These are phyloP conservation scores for Spiromastix sp. DNA, from an alignment of 2,329 filamentous ascomycete species.

Conservation along the genomic window DNA sequence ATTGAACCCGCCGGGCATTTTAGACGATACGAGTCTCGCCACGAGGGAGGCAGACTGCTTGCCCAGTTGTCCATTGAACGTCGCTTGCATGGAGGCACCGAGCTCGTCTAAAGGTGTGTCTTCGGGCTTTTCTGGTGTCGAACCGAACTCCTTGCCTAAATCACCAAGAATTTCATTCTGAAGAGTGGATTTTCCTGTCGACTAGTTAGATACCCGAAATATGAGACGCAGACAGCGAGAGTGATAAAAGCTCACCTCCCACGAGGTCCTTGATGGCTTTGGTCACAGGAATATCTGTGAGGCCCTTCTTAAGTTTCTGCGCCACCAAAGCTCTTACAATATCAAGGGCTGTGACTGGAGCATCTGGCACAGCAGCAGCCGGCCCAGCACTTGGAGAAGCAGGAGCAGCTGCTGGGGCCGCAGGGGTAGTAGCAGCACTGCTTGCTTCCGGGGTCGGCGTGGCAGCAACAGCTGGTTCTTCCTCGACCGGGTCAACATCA, in stretches of 20 bases:
- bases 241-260: slow-evolving; percentile 58
- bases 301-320: slow-evolving; percentile 93
- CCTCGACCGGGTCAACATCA: slow-evolving; percentile 88
- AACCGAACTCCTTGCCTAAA: slow-evolving; percentile 95
- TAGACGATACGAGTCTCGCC: slow-evolving; percentile 90
- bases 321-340: slow-evolving; percentile 83
- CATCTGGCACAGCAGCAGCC: slow-evolving; percentile 75
- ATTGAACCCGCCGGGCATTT: slow-evolving; percentile 99
- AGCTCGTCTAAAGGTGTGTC: slow-evolving; percentile 94
- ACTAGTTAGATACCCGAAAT: slow-evolving; percentile 10
- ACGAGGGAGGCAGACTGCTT: slow-evolving; percentile 92
- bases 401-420: slow-evolving; percentile 45
- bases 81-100: slow-evolving; percentile 88
- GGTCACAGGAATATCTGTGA: slow-evolving; percentile 77
- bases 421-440: slow-evolving; percentile 32
- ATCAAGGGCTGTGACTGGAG: slow-evolving; percentile 77
- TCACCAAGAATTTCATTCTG: slow-evolving; percentile 99
- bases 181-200: slow-evolving; percentile 84
- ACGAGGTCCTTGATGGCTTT: slow-evolving; percentile 99
- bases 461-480: slow-evolving; percentile 59
- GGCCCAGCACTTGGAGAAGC: slow-evolving; percentile 66
- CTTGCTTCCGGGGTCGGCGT: slow-evolving; percentile 30
- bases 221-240: slow-evolving; percentile 1
- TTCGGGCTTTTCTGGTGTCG: slow-evolving; percentile 95
- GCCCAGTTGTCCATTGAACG: slow-evolving; percentile 96